Evolutionary conservation across 1,284 basidiomycete genomes (phyloP).

Genomic region (Inonotus obliquus): DNA sequence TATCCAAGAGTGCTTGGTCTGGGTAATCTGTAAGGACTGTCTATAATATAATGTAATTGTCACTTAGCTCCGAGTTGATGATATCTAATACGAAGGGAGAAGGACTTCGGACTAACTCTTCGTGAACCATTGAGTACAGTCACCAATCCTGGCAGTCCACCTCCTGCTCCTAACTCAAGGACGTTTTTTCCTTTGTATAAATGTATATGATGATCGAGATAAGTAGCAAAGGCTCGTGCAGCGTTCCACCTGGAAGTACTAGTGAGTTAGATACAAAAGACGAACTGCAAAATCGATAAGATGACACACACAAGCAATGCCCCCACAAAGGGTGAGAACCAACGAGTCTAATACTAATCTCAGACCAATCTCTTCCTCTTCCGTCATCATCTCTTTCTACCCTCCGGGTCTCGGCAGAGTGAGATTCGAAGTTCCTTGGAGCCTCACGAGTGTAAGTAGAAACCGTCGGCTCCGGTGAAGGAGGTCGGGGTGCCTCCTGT

Average conservation of each 20-base stretch:
- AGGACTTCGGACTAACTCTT: conserved; percentile 42
- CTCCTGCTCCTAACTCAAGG: conserved; percentile 91
- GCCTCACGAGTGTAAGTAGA: conserved; percentile 2
- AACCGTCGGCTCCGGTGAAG: conserved; percentile 6
- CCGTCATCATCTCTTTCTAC: not conserved
- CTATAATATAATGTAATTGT: conserved; percentile 37
- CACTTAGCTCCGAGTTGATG: too few relatives aligned
- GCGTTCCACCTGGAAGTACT: conserved; percentile 94
- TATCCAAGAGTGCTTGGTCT: conserved; percentile 74
- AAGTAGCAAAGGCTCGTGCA: conserved; percentile 68
- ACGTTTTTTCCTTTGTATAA: conserved; percentile 47
- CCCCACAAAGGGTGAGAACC: conserved; percentile 91
- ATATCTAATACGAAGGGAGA: conserved; percentile 16
- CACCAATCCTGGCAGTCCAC: conserved; percentile 81
- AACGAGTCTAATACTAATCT: conserved; percentile 70
- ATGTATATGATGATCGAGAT: conserved; percentile 55
- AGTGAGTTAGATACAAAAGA: too few relatives aligned
- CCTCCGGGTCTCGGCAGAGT: not conserved
- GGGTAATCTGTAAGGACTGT: conserved; percentile 92
- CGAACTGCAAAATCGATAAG: too few relatives aligned
- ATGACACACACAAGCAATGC: conserved; percentile 70
- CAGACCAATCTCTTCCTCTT: conserved; percentile 32
- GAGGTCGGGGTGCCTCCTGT: conserved; percentile 10
- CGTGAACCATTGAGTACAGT: conserved; percentile 64
- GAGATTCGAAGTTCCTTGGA: not conserved